Conservation (phyloP, 2,329 filamentous ascomycete genomes). For the Diaporthe vexans region DNA sequence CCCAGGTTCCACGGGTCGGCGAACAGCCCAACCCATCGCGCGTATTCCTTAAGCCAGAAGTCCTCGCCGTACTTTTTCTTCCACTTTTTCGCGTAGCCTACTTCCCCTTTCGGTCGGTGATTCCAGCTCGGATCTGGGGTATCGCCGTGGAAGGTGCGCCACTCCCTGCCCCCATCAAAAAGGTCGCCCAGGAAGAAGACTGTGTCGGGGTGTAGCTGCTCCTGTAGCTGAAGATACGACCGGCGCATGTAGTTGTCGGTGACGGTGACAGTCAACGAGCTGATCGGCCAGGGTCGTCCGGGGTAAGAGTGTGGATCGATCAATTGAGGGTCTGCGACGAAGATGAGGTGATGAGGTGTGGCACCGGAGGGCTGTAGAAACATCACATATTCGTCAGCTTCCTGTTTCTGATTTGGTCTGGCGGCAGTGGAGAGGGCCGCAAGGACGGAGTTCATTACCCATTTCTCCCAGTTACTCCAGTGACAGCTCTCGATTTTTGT, state of each 20-base stretch:
- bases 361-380: constrained; percentile 77
- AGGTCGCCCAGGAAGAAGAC: constrained; percentile 93
- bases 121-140: constrained; percentile 73
- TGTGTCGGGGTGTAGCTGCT: constrained; percentile 83
- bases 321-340: constrained; percentile 91
- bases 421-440: neutral
- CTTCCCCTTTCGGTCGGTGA: constrained; percentile 65
- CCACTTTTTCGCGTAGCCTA: constrained; percentile 72
- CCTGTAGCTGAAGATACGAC: constrained; percentile 84
- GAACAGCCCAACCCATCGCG: constrained; percentile 89
- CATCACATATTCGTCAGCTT: constrained; percentile 29
- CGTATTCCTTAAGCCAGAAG: constrained; percentile 91
- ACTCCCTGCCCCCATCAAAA: constrained; percentile 96
- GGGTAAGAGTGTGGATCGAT: constrained; percentile 97
- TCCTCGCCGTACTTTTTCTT: constrained; percentile 82
- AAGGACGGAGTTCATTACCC: constrained; percentile 70
- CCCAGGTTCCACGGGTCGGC: constrained; percentile 76
- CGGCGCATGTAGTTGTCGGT: constrained; percentile 93
- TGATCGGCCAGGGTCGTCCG: constrained; percentile 76
- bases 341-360: constrained; percentile 84
- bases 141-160: constrained; percentile 78
- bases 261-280: constrained; percentile 68
- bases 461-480: constrained; percentile 93
- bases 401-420: neutral
- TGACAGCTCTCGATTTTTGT: constrained; percentile 78